These are phyloP conservation scores for Pisolithus sp. DNA, from an alignment of 768 basidiomycete genomes.

Conservation along the genomic window DNA sequence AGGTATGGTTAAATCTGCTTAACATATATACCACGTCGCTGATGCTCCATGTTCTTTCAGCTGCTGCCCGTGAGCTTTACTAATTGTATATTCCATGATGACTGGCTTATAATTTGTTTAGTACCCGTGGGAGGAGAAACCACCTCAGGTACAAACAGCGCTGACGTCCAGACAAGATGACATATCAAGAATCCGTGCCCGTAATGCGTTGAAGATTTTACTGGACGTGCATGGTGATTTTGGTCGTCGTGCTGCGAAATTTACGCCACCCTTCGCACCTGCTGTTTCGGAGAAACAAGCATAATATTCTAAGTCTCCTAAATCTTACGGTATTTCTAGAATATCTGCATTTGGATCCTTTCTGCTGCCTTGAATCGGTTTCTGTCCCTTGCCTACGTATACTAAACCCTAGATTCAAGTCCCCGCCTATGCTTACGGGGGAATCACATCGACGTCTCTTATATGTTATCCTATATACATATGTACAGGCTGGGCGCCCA, in stretches of 20 bases:
- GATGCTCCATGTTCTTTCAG: constrained; percentile 12
- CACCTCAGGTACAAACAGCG: constrained; percentile 60
- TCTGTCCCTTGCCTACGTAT: too few relatives aligned
- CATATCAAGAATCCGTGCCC: constrained; percentile 80
- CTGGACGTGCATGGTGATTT: constrained; percentile 90
- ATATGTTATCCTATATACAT: too few relatives aligned
- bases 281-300: constrained; percentile 14
- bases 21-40: background rate
- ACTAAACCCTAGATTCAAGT: too few relatives aligned
- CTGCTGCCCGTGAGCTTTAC: constrained; percentile 25
- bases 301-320: constrained; percentile 5
- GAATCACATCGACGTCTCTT: too few relatives aligned
- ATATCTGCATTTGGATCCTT: background rate
- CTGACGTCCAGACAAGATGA: constrained; percentile 73
- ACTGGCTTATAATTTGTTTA: constrained; percentile 24
- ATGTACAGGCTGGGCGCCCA: too few relatives aligned
- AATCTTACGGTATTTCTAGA: background rate
- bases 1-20: constrained; percentile 33
- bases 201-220: constrained; percentile 91
- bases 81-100: background rate
- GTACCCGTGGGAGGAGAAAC: constrained; percentile 79
- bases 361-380: background rate
- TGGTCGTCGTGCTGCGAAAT: constrained; percentile 49
- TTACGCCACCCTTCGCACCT: constrained; percentile 19
- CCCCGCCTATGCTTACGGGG: too few relatives aligned